phyloP scores from a whole-genome alignment of 352 stramenopile species.

The Globisporangium nodosum region DNA sequence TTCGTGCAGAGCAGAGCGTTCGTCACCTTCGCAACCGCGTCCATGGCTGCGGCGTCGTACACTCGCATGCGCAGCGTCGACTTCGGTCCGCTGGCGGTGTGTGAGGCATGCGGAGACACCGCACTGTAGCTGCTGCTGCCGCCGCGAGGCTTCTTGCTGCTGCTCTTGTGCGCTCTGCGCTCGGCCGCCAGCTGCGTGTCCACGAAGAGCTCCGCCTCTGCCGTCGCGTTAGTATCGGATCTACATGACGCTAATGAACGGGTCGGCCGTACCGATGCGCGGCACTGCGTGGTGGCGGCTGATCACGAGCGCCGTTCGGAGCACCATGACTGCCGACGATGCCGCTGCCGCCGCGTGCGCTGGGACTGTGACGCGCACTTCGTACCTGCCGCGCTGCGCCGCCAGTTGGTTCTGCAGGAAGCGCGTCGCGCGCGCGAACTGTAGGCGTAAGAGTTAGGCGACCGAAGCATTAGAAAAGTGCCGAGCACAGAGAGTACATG shows the following conservation, averaged over 20 bases:
- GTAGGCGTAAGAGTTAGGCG: neutral
- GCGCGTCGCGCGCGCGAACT: slow-evolving; percentile 49
- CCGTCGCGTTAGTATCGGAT: no score
- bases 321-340: neutral
- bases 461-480: no score
- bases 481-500: no score
- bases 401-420: slow-evolving; percentile 40
- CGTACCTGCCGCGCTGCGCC: slow-evolving; percentile 24
- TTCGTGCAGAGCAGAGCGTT: neutral
- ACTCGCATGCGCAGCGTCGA: slow-evolving; percentile 30
- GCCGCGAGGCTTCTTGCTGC: slow-evolving; percentile 2
- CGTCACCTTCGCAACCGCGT: slow-evolving; percentile 31
- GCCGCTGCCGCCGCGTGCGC: slow-evolving; percentile 7
- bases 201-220: slow-evolving; percentile 49
- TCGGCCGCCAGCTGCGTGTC: slow-evolving; percentile 24
- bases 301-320: slow-evolving; percentile 42
- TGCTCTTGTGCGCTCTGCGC: slow-evolving; percentile 6
- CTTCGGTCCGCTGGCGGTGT: neutral
- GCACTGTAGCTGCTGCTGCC: slow-evolving; percentile 14
- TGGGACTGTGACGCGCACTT: slow-evolving; percentile 31
- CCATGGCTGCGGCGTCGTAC: slow-evolving; percentile 35
- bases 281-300: slow-evolving; percentile 44
- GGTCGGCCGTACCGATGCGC: slow-evolving; percentile 34
- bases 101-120: neutral
- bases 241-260: neutral